Evolutionary conservation across 2,329 filamentous ascomycete genomes (phyloP).

Genomic region (Scedosporium aurantiacum): DNA sequence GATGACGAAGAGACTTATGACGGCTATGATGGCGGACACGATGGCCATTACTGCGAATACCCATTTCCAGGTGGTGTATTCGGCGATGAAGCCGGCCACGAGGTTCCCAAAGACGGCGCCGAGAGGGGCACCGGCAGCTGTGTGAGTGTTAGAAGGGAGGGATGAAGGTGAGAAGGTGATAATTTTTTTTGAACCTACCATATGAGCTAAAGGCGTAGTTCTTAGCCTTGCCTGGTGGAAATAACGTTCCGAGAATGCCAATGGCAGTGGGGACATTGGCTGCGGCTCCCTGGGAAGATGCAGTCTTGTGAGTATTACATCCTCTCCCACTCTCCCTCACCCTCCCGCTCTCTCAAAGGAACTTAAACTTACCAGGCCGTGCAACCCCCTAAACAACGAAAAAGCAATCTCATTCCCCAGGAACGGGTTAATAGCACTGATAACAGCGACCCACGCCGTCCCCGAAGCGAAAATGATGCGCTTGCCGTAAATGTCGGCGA

Average conservation of each 20-base stretch:
- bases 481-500: slow-evolving; percentile 58
- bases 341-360: not conserved
- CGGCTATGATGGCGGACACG: slow-evolving; percentile 43
- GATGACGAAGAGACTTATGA: slow-evolving; percentile 48
- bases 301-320: not conserved
- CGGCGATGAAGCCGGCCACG: slow-evolving; percentile 49
- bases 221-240: slow-evolving; percentile 56
- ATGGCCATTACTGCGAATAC: slow-evolving; percentile 56
- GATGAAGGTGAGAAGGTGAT: not conserved
- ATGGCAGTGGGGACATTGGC: slow-evolving; percentile 62
- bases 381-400: slow-evolving; percentile 53
- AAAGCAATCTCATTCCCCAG: slow-evolving; percentile 57
- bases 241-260: slow-evolving; percentile 57
- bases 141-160: not conserved
- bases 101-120: slow-evolving; percentile 56
- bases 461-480: slow-evolving; percentile 53
- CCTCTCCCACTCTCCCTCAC: not conserved
- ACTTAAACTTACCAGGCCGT: slow-evolving; percentile 35
- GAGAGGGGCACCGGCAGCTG: slow-evolving; percentile 51
- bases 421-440: slow-evolving; percentile 51
- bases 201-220: slow-evolving; percentile 61
- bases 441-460: slow-evolving; percentile 50
- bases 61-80: slow-evolving; percentile 55
- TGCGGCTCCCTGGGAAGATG: slow-evolving; percentile 39
- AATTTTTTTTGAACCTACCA: slow-evolving; percentile 25